Evolutionary conservation across 192 early-diverging fungal genomes (phyloP).

Genomic region (Coemansia sp.): DNA sequence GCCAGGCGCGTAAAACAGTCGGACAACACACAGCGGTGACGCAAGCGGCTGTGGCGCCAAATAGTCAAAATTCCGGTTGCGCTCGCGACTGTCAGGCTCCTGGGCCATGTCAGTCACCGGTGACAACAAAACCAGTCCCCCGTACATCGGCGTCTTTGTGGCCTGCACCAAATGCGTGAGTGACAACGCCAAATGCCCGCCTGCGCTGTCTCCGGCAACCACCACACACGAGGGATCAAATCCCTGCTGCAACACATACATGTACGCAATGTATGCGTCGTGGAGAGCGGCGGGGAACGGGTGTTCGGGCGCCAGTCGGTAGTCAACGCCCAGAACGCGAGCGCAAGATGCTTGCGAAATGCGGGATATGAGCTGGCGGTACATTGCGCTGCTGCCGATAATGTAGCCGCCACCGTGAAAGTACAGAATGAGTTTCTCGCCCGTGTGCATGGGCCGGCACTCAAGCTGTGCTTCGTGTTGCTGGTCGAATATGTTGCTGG

Average conservation of each 20-base stretch:
- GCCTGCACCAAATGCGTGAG: constrained; percentile 58
- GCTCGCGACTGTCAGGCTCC: neutral
- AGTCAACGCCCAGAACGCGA: constrained; percentile 41
- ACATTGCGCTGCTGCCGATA: constrained; percentile 40
- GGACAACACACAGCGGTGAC: constrained; percentile 17
- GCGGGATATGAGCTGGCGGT: constrained; percentile 44
- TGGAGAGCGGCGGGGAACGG: constrained; percentile 59
- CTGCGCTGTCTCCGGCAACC: constrained; percentile 66
- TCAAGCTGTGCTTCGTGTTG: constrained; percentile 1
- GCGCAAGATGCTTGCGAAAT: constrained; percentile 50
- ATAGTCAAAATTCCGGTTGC: constrained; percentile 23
- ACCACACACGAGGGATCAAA: constrained; percentile 60
- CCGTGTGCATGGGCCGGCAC: constrained; percentile 13
- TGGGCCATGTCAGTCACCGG: constrained; percentile 22
- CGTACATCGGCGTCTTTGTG: constrained; percentile 41
- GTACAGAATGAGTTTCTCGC: constrained; percentile 61
- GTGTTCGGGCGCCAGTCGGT: constrained; percentile 30
- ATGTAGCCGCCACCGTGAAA: constrained; percentile 73
- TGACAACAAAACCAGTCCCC: constrained; percentile 58
- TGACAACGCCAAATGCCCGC: constrained; percentile 60
- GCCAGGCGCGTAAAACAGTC: constrained; percentile 36
- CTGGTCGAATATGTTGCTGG: neutral
- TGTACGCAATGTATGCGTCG: constrained; percentile 58
- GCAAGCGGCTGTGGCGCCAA: constrained; percentile 7
- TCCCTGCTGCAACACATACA: constrained; percentile 56